Conservation (phyloP, 169 alveolate genomes). For the Plasmodium fragile region DNA sequence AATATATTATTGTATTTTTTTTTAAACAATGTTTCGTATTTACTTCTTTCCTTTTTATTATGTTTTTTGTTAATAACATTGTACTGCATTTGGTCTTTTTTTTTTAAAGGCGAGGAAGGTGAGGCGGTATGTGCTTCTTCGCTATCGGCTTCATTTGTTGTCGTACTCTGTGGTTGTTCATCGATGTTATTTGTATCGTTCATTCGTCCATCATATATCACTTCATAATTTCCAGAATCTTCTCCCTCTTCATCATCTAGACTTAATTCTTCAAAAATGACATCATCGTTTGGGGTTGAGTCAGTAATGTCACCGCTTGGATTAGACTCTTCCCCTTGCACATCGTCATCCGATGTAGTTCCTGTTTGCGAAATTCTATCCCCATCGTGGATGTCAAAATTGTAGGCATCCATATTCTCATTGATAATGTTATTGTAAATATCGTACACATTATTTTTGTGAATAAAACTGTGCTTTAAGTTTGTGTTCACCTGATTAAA, state of each 20-base stretch:
- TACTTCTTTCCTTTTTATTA: slow-evolving; percentile 68
- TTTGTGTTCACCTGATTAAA: slow-evolving; percentile 55
- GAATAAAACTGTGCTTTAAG: slow-evolving; percentile 73
- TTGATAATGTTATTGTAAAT: slow-evolving; percentile 47
- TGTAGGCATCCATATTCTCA: slow-evolving; percentile 48
- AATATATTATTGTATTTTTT: slow-evolving; percentile 58
- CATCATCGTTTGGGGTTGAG: slow-evolving; percentile 8
- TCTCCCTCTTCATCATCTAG: slow-evolving; percentile 14
- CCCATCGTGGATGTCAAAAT: slow-evolving; percentile 55
- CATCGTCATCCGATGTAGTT: not conserved
- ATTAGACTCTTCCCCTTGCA: not conserved
- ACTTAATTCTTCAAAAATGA: slow-evolving; percentile 36
- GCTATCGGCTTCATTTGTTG: not conserved
- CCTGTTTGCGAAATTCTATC: not conserved
- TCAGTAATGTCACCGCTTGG: not conserved
- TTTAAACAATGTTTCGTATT: slow-evolving; percentile 72
- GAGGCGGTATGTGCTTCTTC: not conserved
- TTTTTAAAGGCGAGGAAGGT: not conserved
- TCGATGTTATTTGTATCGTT: not conserved
- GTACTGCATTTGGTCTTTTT: not conserved
- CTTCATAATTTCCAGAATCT: slow-evolving; percentile 28
- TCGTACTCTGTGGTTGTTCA: not conserved
- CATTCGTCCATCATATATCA: slow-evolving; percentile 18
- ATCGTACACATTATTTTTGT: slow-evolving; percentile 69
- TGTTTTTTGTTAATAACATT: slow-evolving; percentile 51